Percentiles rank a stretch among this genome's conserved stretches.
These are phyloP conservation scores for Candida insectalens DNA, from an alignment of 805 yeast species.

Conservation along the genomic window DNA sequence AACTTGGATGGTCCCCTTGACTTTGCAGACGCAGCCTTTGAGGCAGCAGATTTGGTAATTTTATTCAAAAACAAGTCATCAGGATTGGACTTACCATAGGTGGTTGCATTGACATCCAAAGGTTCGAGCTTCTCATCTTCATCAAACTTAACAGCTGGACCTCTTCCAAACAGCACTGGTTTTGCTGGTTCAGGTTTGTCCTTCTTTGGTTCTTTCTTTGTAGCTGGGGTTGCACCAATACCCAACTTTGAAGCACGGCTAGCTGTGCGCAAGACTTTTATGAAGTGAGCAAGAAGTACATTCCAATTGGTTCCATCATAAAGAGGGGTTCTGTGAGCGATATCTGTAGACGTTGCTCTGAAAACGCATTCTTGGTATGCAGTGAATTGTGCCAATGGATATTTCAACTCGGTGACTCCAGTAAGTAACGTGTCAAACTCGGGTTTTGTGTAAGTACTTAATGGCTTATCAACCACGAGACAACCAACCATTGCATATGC, in stretches of 20 bases:
- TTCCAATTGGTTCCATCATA: conserved; percentile 45
- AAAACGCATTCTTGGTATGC: conserved; percentile 73
- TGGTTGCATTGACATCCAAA: background rate
- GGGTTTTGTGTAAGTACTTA: conserved; percentile 53
- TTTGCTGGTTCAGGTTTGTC: background rate
- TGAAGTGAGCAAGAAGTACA: conserved; percentile 49
- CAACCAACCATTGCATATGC: conserved; percentile 69
- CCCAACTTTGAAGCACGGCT: conserved; percentile 17
- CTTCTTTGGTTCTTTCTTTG: conserved; percentile 2
- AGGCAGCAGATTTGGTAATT: background rate
- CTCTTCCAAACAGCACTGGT: conserved; percentile 6
- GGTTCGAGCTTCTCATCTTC: conserved; percentile 1
- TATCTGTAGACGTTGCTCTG: conserved; percentile 40
- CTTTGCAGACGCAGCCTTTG: background rate
- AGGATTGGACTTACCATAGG: background rate
- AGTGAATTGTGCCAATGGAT: conserved; percentile 42
- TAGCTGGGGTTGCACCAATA: too few relatives aligned
- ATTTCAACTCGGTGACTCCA: conserved; percentile 45
- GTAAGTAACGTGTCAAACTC: conserved; percentile 46
- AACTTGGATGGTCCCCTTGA: too few relatives aligned
- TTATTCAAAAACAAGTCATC: conserved; percentile 7
- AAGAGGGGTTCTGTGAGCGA: conserved; percentile 40
- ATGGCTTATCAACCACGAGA: conserved; percentile 52
- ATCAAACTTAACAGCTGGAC: background rate
- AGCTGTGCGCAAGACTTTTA: conserved; percentile 37